Evolutionary conservation across 768 basidiomycete species (phyloP).

Genomic region (Termitomyces bulborhizus): DNA sequence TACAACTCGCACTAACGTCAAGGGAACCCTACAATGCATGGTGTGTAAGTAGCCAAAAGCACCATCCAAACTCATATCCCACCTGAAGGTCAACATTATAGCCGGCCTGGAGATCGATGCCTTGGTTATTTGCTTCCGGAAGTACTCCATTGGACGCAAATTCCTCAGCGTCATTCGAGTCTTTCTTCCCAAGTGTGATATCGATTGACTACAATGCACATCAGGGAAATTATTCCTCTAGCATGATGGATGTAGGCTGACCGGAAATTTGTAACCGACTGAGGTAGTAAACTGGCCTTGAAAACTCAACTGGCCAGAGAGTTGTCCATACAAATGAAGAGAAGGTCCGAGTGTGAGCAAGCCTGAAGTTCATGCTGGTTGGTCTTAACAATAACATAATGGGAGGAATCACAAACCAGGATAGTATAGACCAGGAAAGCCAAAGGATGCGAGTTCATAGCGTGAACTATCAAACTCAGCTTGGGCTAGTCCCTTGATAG

Average conservation of each 20-base stretch:
- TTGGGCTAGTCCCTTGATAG: neutral
- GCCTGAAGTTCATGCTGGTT: neutral
- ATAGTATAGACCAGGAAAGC: slow-evolving; percentile 1
- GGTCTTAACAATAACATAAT: neutral
- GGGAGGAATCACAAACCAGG: neutral
- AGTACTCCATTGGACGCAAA: neutral
- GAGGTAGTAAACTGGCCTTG: neutral
- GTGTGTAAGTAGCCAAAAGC: neutral
- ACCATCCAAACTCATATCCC: neutral
- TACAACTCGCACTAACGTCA: neutral
- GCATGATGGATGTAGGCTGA: neutral
- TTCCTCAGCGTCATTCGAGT: neutral
- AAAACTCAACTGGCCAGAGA: neutral
- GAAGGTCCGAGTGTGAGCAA: neutral
- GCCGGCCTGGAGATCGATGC: neutral
- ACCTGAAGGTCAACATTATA: neutral
- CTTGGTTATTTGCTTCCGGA: neutral
- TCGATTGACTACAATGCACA: neutral
- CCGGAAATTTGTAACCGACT: neutral
- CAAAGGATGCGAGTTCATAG: neutral
- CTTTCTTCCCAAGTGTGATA: neutral
- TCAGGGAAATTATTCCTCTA: neutral
- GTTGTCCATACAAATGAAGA: neutral
- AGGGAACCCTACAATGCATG: neutral
- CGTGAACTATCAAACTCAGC: neutral